Evolutionary conservation across 371 early-diverging fungal species (phyloP), one percentile per base, ranked within the genome.

Genomic region (Mucor sp.): DNA sequence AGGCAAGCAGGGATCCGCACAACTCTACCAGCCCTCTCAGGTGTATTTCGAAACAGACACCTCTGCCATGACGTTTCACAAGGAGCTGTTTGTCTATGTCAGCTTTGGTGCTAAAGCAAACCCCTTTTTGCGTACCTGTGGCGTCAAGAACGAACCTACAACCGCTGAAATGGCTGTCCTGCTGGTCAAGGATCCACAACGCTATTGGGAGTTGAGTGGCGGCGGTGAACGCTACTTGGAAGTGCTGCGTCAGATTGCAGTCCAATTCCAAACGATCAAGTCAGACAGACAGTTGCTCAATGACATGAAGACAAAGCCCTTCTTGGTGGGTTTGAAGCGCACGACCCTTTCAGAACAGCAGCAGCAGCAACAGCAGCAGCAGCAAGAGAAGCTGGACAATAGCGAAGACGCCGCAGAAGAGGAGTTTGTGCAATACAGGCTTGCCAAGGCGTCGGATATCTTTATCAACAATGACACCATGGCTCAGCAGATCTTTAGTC

Each of bases 111-210:
- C 76, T 0, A 50, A 76, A 0, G 94, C 93, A 7, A 91, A 94
- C 66, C 73, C 85, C 17, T 97, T 97, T 65, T 74, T 97, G 44
- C 85, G 91, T 15, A 81, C 90, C 0, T 95, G 96, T 67, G 97
- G 97, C 50, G 94, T 95, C 37, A 90, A 90, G 62, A 91, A 93
- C 57, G 94, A 94, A 53, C 97, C 96, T 0, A 85, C 91, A 0
- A 90, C 93, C 0, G 66, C 84, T 1, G 95, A 96, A 58, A 63
- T 95, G 30, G 90, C 95, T 0, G 76, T 83, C 6, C 83, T 89
- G 72, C 74, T 96, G 6, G 88, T 92, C 0, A 81, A 85, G 12
- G 78, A 90, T 15, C 95, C 96, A 3, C 77, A 81, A 4, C 66
- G 85, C 19, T 95, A 93, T 71, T 85, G 93, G 81, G 83, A 89